Evolutionary conservation across 2,329 filamentous ascomycete species (phyloP), one percentile per base, ranked within the genome.

Genomic region (Pseudogymnoascus sp.): DNA sequence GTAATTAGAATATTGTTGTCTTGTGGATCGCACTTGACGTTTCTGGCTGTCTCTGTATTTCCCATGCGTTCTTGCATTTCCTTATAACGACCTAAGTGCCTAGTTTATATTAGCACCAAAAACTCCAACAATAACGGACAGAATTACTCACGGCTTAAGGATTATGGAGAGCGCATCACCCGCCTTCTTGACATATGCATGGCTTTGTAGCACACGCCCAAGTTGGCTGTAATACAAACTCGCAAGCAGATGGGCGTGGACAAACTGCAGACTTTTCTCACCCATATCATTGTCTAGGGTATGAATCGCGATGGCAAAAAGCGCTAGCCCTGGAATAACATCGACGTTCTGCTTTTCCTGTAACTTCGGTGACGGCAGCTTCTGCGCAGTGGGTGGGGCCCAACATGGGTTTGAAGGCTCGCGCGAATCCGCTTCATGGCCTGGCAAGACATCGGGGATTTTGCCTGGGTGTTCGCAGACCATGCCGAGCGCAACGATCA

Each of bases 191-290:
- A 87, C 84, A 64, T 81, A 84, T 2, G 81, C 78, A 71, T 84
- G 92, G 70, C 93, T 97, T 71, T 96, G 90, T 67, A 96, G 79
- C 0, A 95, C 89, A 58, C 93, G 84, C 0, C 87, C 92, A 26
- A 97, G 77, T 72, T 97, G 94, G 2, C 91, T 92, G 64, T 92
- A 87, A 71, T 96, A 99, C 4, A 99, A 76, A 2, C 90, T 90
- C 13, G 91, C 91, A 50, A 97, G 81, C 21, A 97, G 83, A 68
- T 87, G 86, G 7, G 89, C 90, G 72, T 96, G 92, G 3, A 95
- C 90, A 17, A 17, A 17, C 17, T 88, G 86, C 63, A 97, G 79
- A 54, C 89, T 89, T 64, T 88, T 89, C 0, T 88, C 88, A 17
- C 89, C 92, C 35, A 86, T 81, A 59, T 94, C 85, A 63, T 88